These are phyloP conservation scores for Leccinum subgranulosum DNA, from an alignment of 768 basidiomycete species.

Conservation along the genomic window DNA sequence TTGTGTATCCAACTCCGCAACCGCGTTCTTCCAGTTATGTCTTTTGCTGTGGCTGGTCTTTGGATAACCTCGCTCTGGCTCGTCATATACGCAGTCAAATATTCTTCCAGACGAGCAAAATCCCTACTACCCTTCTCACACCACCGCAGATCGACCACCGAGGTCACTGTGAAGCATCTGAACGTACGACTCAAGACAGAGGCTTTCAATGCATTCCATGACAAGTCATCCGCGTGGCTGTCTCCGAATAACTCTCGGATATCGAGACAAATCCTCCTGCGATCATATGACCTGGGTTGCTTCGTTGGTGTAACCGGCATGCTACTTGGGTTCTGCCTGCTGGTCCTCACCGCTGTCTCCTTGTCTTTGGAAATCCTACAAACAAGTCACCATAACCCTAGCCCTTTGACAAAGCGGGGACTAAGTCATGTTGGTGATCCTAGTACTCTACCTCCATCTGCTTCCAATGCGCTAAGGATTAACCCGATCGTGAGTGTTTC, in stretches of 20 bases:
- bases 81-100: slow-evolving; percentile 24
- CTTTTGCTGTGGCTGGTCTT: slow-evolving; percentile 15
- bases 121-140: slow-evolving; percentile 20
- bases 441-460: not conserved
- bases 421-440: not conserved
- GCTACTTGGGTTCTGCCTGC: slow-evolving; percentile 37
- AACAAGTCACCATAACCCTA: not conserved
- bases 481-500: slow-evolving; percentile 31
- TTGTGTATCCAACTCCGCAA: not conserved
- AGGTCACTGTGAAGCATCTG: slow-evolving; percentile 25
- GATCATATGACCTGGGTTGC: slow-evolving; percentile 51
- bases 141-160: slow-evolving; percentile 16
- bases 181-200: slow-evolving; percentile 45
- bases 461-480: slow-evolving; percentile 13
- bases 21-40: slow-evolving; percentile 13
- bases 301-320: slow-evolving; percentile 47
- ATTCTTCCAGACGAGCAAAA: slow-evolving; percentile 16
- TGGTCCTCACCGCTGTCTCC: slow-evolving; percentile 34
- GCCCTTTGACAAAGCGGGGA: slow-evolving; percentile 15
- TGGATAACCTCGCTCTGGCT: slow-evolving; percentile 26
- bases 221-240: slow-evolving; percentile 38
- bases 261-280: slow-evolving; percentile 27
- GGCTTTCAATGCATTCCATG: slow-evolving; percentile 48
- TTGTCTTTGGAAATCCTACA: slow-evolving; percentile 17
- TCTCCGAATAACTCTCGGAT: slow-evolving; percentile 26